Conservation (phyloP, 495 filamentous ascomycete genomes). For the Penicillium daleae region DNA sequence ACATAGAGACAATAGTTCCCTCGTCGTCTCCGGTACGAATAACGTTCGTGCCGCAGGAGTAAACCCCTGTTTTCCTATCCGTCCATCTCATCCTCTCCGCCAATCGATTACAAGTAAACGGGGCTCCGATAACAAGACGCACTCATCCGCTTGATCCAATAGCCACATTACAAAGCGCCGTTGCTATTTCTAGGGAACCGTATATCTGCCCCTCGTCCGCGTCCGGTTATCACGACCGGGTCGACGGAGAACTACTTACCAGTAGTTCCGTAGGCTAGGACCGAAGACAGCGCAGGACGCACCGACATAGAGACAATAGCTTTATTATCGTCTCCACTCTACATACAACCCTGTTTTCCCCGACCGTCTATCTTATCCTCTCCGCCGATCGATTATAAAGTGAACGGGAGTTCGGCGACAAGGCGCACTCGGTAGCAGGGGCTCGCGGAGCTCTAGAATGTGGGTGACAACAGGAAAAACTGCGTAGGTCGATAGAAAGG, state of each 20-base stretch:
- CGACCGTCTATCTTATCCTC: neutral
- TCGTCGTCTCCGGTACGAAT: slow-evolving; percentile 1
- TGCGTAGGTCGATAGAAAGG: neutral
- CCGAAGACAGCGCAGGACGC: slow-evolving; percentile 7
- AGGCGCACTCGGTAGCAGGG: neutral
- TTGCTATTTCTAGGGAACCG: slow-evolving; percentile 1
- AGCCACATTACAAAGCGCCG: neutral
- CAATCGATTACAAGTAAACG: neutral
- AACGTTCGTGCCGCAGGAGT: neutral
- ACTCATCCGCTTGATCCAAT: neutral
- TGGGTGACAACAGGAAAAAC: neutral
- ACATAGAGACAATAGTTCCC: slow-evolving; percentile 6
- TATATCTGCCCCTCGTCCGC: neutral
- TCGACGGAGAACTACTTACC: neutral
- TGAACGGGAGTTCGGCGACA: neutral
- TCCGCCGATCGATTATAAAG: neutral
- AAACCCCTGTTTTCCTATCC: neutral
- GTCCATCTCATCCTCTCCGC: neutral
- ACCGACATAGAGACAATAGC: slow-evolving; percentile 6
- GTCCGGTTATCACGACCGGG: neutral
- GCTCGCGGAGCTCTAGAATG: neutral
- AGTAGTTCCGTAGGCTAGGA: slow-evolving; percentile 4
- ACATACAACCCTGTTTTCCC: neutral
- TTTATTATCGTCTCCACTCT: slow-evolving; percentile 2
- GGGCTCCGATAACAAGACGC: neutral